Base-by-base conservation (phyloP, 441 rosid genomes). In the Aleurites moluccanus region DNA sequence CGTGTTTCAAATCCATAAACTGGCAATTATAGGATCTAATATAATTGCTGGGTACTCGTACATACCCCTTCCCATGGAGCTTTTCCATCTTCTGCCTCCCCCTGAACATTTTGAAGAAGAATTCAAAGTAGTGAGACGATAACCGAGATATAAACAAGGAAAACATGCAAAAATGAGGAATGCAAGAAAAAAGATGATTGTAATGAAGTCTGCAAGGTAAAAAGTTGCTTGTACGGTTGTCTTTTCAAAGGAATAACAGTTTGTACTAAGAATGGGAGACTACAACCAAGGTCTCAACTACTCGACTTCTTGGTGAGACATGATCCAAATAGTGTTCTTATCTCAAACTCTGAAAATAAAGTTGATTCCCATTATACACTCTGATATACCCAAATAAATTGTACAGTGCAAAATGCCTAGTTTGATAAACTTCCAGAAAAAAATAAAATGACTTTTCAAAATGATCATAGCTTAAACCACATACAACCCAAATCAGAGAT, bases 1-100 rank as follows among this genome's bases (percentile, higher is more conserved):
- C 8, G 8, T 38, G 55, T 64, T 53, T 65, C 65, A 28, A 47
- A 25, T 25, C 28, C 13, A 9, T 62, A 64, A 53, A 49, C 45
- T 33, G 55, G n/a, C n/a, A 56, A 75, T 6, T 59, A 7, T n/a
- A n/a, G 53, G 52, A 6, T 38, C 18, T 27, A 67, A 55, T 8
- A 38, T 21, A 21, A 67, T 6, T 27, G 8, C 16, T 3, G 44
- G 8, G 13, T 45, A 4, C 35, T 25, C 52, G 44, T 45, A 63
- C 83, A 60, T 86, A 92, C 94, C 90, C 90, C 97, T 91, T 90
- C 88, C 99, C 97, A 88, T 56, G 97, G 91, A 60, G 91, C 85
- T 78, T 60, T 91, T 49, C 96, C 99, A 64, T 57, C 60, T 83
- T 85, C 89, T 49, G 86, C 72, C 75, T 82, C 64, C 28, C 98